These are phyloP conservation scores for Aureobasidium sp. DNA, from an alignment of 2,329 filamentous ascomycete genomes.

Conservation along the genomic window DNA sequence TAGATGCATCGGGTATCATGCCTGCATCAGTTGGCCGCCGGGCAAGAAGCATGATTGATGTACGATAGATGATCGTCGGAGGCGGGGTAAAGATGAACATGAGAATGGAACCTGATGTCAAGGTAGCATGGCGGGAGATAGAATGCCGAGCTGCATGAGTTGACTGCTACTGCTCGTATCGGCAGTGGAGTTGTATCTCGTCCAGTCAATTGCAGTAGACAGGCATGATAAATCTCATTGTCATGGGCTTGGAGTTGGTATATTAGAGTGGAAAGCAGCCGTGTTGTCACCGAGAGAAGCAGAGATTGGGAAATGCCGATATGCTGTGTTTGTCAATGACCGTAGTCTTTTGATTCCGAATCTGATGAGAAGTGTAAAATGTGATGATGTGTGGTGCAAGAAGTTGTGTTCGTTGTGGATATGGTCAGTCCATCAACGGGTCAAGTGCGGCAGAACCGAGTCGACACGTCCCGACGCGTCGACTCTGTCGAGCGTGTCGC, in stretches of 20 bases:
- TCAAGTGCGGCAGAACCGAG: not conserved
- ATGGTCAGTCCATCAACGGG: not conserved
- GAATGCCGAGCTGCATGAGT: not conserved
- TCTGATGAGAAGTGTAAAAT: not conserved
- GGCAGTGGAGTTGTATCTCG: not conserved
- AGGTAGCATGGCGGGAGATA: not conserved
- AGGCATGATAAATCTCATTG: not conserved
- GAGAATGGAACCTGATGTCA: not conserved
- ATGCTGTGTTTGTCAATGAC: not conserved
- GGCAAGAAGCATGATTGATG: not conserved
- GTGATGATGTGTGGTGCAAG: not conserved
- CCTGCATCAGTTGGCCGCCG: not conserved
- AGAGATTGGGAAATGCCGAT: not conserved
- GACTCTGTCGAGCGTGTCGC: not conserved
- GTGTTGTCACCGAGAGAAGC: not conserved
- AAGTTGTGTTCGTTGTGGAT: not conserved
- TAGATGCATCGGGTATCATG: constrained; percentile 4
- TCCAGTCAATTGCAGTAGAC: not conserved
- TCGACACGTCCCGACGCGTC: constrained; percentile 1
- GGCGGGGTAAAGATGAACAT: not conserved
- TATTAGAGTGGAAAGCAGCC: not conserved
- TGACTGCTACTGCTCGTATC: not conserved
- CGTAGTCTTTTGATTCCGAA: too few species aligned
- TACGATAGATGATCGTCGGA: not conserved
- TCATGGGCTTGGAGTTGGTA: not conserved